Base-by-base conservation (phyloP, 2,329 filamentous ascomycete species). In the Blastomyces gilchristii region DNA sequence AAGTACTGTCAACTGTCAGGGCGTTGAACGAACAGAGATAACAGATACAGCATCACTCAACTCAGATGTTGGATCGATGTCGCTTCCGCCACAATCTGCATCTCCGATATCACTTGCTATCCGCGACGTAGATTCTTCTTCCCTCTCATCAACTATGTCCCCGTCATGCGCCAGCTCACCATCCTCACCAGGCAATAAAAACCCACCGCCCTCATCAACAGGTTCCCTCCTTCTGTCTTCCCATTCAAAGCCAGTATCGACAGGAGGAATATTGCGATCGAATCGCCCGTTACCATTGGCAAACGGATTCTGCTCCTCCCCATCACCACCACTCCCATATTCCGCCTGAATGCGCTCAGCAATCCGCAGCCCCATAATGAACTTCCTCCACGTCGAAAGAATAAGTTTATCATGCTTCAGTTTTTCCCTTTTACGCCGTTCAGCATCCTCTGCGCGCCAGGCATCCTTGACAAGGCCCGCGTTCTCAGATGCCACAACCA, bases 401-500 rank as follows among this genome's bases (percentile, higher is more conserved):
- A 89, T 86, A 14, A 83, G 81, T 66, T 89, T 91, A 60, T 87
- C 85, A 8, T 89, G 82, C 76, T 96, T 97, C 64, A 89, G 87
- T 64, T 94, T 87, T 71, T 96, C 91, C 69, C 91, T 93, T 60
- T 87, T 85, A 58, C 81, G 80, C 61, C 86, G 83, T 73, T 95
- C 91, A 5, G 83, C 85, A 67, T 90, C 89, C 65, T 94, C 88
- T 63, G 86, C 87, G 49, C 85, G 83, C 78, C 95, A 89, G 66
- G 92, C 88, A 70, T 90, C 88, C 72, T 90, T 85, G 0, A 97
- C 82, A 43, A 83, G 73, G 18, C 87, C 85, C 65, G 89, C 84
- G 67, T 96, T 83, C 74, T 96, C 92, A 66, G 86, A 83, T 0
- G 93, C 90, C 1, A 97, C 84, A 0, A 99, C 91, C 0, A 97